Base-by-base conservation (phyloP, 176 grass and related monocot species). In the Bothriochloa decipiens region DNA sequence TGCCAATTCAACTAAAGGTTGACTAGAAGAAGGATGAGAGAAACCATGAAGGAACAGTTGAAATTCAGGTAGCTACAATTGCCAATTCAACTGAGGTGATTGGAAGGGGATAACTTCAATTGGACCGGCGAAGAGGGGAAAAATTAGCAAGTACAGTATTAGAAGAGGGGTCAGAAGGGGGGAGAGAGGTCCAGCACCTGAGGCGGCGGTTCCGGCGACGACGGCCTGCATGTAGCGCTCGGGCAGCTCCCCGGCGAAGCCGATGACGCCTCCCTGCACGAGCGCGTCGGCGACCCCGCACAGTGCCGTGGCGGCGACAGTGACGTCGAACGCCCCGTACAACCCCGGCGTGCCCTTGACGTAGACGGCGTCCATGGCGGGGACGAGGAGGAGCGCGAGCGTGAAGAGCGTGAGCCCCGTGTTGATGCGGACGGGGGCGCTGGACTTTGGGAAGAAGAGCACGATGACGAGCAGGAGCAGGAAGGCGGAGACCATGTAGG, bases 211-310 rank as follows among this genome's bases (percentile, higher is more conserved):
- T 28, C 93, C 96, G 15, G 93, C 96, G 67, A 95, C 69, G 68
- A 91, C 90, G 0, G 91, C 93, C 89, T 98, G 96, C 96, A 95
- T 95, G 77, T 98, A 98, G 27, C 96, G 53, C 77, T 93, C 89
- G 0, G 96, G 96, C 17, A 98, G 86, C 87, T 98, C 96, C 12
- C 93, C 96, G 1, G 96, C 96, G 33, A 92, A 88, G 3, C 96
- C 96, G 57, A 98, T 89, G 3, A 98, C 87, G 4, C 96, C 93
- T 5, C 96, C 93, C 93, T 98, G 96, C 55, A 98, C 93, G 58
- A 98, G 80, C 15, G 93, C 96, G 43, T 98, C 96, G 0, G 96
- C 96, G 18, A 87, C 43, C 12, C 93, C 96, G 42, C 89, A 95
- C 12, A 95, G 29, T 0, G 46, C 89, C 1, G 93, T 91, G 18